A percentile compares a stretch with the other conserved stretches of the same genome.
phyloP scores from a whole-genome alignment of 768 basidiomycete species.

The Podaxis carcinomalis region DNA sequence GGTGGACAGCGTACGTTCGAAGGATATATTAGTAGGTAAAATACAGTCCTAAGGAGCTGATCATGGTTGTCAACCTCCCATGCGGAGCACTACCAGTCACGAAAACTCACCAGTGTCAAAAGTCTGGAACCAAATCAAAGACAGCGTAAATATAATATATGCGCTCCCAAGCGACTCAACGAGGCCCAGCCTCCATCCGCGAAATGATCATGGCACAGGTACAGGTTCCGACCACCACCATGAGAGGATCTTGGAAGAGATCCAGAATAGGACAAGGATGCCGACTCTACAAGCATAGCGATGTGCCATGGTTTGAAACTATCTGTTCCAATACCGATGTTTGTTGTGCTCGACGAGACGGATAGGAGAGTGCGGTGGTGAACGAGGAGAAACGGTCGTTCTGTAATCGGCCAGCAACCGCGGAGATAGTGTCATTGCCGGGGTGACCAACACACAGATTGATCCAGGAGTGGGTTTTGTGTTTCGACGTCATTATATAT shows the following conservation, averaged over 20 bases:
- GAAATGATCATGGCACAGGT: background rate
- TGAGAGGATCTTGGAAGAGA: slow-evolving; percentile 45
- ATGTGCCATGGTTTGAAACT: slow-evolving; percentile 67
- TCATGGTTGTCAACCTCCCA: background rate
- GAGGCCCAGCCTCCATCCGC: background rate
- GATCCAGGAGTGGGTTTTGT: slow-evolving; percentile 75
- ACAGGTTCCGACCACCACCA: slow-evolving; percentile 36
- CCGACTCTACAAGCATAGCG: slow-evolving; percentile 54
- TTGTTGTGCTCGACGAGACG: slow-evolving; percentile 65
- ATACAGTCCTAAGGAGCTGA: background rate
- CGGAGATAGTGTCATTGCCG: background rate
- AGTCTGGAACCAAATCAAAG: background rate
- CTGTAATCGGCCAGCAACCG: slow-evolving; percentile 28
- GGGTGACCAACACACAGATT: slow-evolving; percentile 47
- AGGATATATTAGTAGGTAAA: background rate
- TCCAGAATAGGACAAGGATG: slow-evolving; percentile 52
- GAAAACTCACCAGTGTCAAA: background rate
- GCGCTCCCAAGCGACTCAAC: background rate
- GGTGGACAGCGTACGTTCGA: background rate
- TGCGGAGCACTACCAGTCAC: too few relatives aligned
- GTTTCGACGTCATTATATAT: slow-evolving; percentile 82
- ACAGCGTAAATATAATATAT: background rate
- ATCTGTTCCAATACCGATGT: slow-evolving; percentile 68
- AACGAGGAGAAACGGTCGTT: slow-evolving; percentile 66
- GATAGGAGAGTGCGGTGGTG: slow-evolving; percentile 54